Evolutionary conservation across 2,329 filamentous ascomycete genomes (phyloP).

Genomic region (Botryotinia convoluta): DNA sequence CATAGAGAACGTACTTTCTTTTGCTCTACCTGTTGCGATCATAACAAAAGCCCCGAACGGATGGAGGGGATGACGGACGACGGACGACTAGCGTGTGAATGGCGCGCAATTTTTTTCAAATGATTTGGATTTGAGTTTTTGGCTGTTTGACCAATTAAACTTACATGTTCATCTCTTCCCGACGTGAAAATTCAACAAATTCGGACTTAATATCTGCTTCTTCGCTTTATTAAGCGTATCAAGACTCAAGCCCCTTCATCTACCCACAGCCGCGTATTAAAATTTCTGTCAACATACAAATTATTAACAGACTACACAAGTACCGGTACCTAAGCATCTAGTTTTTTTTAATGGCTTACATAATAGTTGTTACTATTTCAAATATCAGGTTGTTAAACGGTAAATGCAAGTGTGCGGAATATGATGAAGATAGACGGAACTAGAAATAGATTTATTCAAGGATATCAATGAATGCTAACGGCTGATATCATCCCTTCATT

Average conservation of each 20-base stretch:
- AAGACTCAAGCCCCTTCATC: conserved; percentile 1
- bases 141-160: background rate
- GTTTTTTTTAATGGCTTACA: background rate
- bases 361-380: background rate
- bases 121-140: background rate
- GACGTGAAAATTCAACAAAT: background rate
- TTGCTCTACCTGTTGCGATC: background rate
- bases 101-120: background rate
- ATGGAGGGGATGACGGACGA: background rate
- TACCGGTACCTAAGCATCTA: background rate
- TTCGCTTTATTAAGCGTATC: background rate
- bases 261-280: background rate
- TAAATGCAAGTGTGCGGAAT: background rate
- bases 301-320: background rate
- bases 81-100: background rate
- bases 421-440: background rate
- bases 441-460: background rate
- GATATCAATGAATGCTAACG: background rate
- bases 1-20: background rate
- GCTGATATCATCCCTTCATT: background rate
- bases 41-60: background rate
- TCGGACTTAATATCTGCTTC: background rate
- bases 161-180: background rate
- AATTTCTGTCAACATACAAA: background rate
- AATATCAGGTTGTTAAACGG: background rate